A percentile compares a stretch with the other conserved stretches of the same genome.
Conservation (phyloP, 2,329 filamentous ascomycete genomes). For the Chaetothyriales sp. region DNA sequence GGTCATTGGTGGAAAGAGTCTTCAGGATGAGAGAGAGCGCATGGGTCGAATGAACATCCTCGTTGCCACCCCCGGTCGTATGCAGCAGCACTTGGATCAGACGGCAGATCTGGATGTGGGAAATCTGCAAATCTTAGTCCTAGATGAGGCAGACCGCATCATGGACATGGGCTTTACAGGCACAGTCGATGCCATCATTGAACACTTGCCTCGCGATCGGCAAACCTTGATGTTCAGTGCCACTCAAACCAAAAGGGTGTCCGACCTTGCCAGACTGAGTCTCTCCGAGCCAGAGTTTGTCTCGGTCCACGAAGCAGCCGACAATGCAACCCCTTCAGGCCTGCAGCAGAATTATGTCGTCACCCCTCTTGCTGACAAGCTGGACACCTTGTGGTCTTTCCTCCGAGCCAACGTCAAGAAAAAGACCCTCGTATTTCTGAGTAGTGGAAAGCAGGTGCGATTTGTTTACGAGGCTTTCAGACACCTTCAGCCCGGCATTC, state of each 20-base stretch:
- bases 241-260: conserved; percentile 88
- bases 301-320: conserved; percentile 74
- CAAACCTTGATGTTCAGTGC: conserved; percentile 94
- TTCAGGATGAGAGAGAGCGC: conserved; percentile 76
- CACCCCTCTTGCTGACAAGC: conserved; percentile 72
- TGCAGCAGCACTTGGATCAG: conserved; percentile 91
- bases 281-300: conserved; percentile 89
- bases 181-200: conserved; percentile 81
- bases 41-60: conserved; percentile 90
- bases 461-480: conserved; percentile 91
- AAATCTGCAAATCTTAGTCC: conserved; percentile 79
- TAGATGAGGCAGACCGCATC: conserved; percentile 93
- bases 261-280: conserved; percentile 77
- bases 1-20: conserved; percentile 82
- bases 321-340: conserved; percentile 63
- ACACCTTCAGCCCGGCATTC: conserved; percentile 85
- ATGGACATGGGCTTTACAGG: conserved; percentile 94
- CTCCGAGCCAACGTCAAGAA: conserved; percentile 79
- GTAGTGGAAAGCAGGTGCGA: conserved; percentile 88
- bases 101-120: conserved; percentile 80
- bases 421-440: conserved; percentile 92
- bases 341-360: conserved; percentile 87
- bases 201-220: conserved; percentile 70
- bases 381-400: conserved; percentile 87
- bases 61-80: conserved; percentile 85